Percentiles rank a stretch among this genome's conserved stretches.
These are phyloP conservation scores for Calonectria pauciramosa DNA, from an alignment of 2,329 filamentous ascomycete species.

Conservation along the genomic window DNA sequence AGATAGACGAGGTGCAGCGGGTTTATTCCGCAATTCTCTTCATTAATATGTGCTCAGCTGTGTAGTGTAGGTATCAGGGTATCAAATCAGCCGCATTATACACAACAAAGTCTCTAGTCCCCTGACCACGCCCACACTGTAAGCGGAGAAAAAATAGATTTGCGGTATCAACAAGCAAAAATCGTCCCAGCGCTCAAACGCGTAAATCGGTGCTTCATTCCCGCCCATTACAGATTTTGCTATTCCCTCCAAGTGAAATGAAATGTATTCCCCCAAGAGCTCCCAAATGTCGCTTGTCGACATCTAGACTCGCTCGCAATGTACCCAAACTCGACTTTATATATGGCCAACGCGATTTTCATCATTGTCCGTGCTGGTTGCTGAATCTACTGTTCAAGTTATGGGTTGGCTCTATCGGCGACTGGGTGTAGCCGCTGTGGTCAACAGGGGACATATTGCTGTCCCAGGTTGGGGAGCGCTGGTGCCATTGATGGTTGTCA, in stretches of 20 bases:
- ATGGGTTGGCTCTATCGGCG: not conserved
- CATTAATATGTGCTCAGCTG: not conserved
- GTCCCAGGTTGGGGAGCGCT: not conserved
- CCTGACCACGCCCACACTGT: not conserved
- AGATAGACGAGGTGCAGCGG: not conserved
- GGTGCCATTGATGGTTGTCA: not conserved
- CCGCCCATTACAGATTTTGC: not conserved
- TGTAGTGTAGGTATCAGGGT: not conserved
- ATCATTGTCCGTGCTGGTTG: not conserved
- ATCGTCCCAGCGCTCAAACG: not conserved
- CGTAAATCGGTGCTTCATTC: not conserved
- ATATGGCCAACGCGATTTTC: not conserved
- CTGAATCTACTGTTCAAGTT: not conserved
- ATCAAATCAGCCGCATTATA: not conserved
- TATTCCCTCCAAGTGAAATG: not conserved
- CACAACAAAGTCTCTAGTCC: not conserved
- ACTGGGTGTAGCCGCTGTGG: not conserved
- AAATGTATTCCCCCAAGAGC: not conserved
- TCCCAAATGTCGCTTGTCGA: not conserved
- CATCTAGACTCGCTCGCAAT: not conserved
- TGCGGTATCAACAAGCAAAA: not conserved
- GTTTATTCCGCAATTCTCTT: not conserved
- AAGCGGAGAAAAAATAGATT: not conserved
- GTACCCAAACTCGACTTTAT: not conserved
- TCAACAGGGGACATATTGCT: not conserved